These are phyloP conservation scores for Rhodotorula toruloides DNA, from an alignment of 768 basidiomycete species.

Conservation along the genomic window DNA sequence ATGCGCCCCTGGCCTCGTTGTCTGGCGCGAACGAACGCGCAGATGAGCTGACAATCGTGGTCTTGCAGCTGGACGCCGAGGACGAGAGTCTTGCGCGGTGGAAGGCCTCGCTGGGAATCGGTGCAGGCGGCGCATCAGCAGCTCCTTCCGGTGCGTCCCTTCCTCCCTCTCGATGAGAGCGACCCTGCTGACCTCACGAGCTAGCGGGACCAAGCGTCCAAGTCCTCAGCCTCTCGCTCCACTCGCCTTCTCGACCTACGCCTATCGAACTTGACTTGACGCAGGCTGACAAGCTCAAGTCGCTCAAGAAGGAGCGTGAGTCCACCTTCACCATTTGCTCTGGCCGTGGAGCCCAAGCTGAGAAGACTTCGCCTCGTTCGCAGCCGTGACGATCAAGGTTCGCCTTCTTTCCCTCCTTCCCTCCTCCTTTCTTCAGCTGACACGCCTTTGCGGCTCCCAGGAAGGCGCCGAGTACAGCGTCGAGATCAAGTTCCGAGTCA, in stretches of 20 bases:
- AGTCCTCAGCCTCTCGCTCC: constrained; percentile 70
- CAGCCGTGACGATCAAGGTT: constrained; percentile 45
- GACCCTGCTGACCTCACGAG: constrained; percentile 54
- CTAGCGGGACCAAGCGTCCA: constrained; percentile 54
- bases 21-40: not conserved
- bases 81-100: constrained; percentile 92
- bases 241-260: constrained; percentile 59
- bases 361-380: not conserved
- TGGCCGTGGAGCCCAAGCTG: constrained; percentile 46
- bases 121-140: constrained; percentile 52
- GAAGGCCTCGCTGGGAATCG: constrained; percentile 88
- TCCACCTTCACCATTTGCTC: constrained; percentile 44
- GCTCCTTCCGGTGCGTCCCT: not conserved
- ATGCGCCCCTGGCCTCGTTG: not conserved
- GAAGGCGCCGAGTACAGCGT: constrained; percentile 54
- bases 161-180: constrained; percentile 49
- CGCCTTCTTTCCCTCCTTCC: not conserved
- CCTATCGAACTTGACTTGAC: constrained; percentile 63
- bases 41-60: not conserved
- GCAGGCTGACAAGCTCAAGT: constrained; percentile 52
- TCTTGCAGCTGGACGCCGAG: constrained; percentile 64
- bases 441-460: not conserved
- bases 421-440: too few relatives aligned
- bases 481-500: constrained; percentile 63
- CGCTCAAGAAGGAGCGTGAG: constrained; percentile 67